Evolutionary conservation across 495 filamentous ascomycete genomes (phyloP).

Genomic region (Aspergillus hancockii): DNA sequence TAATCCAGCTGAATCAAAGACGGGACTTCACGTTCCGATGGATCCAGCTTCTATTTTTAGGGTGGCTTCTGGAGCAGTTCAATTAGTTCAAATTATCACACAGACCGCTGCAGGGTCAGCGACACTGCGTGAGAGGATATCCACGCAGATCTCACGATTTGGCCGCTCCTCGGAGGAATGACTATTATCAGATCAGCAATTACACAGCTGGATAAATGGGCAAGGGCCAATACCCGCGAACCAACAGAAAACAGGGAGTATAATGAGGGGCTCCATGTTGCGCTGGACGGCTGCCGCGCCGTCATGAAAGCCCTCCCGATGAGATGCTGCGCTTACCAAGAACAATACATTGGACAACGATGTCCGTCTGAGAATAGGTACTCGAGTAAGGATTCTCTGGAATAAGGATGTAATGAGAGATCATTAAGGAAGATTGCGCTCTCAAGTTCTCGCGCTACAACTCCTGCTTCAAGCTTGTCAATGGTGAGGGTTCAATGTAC

Average conservation of each 20-base stretch:
- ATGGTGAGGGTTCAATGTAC: constrained; percentile 33
- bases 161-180: constrained; percentile 41
- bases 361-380: constrained; percentile 22
- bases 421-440: constrained; percentile 40
- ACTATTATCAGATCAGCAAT: constrained; percentile 41
- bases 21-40: constrained; percentile 18
- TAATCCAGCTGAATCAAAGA: neutral
- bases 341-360: constrained; percentile 13
- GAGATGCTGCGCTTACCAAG: constrained; percentile 36
- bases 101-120: constrained; percentile 37
- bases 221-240: constrained; percentile 27
- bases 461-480: constrained; percentile 46
- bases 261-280: constrained; percentile 34
- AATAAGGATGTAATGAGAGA: constrained; percentile 45
- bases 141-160: constrained; percentile 45
- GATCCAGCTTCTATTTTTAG: constrained; percentile 36
- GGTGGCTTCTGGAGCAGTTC: constrained; percentile 30
- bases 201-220: constrained; percentile 44
- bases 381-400: constrained; percentile 36
- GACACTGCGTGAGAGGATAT: constrained; percentile 38
- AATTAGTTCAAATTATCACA: constrained; percentile 33
- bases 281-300: constrained; percentile 42
- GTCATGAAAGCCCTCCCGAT: constrained; percentile 41
- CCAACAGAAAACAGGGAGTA: constrained; percentile 30
- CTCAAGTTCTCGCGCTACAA: constrained; percentile 45